Base-by-base conservation (phyloP, 2,329 filamentous ascomycete genomes). In the Mollisiaceae sp. region DNA sequence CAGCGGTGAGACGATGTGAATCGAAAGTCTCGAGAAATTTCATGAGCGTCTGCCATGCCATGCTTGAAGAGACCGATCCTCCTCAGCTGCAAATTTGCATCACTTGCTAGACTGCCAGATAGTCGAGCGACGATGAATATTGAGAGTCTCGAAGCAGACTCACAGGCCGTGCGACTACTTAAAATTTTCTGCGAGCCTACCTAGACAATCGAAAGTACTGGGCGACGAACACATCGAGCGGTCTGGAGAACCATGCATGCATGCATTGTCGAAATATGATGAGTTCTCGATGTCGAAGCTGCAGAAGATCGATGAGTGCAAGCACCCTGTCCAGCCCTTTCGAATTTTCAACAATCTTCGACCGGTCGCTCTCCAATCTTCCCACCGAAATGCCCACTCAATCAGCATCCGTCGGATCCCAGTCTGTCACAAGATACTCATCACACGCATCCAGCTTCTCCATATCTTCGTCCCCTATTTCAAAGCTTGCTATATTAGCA, bases 341-440 rank as follows among this genome's bases (percentile, higher is more conserved):
- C 15, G 12, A 9, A 18, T 54, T 18, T 27, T 52, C 47, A 27
- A 52, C 20, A 3, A 20, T 27, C 47, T 32, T 27, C 47, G 1
- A 52, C 8, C 45, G 41, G 12, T 18, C n/a, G 14, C n/a, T n/a
- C 41, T 18, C 6, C n/a, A 15, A 18, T 43, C 14, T 4, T 18
- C 6, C n/a, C 41, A 6, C 41, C 6, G 12, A 43, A 43, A 18
- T 12, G 24, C 24, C 15, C 12, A 32, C 39, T 62, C 24, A 79
- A 62, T 74, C 72, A 58, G 72, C 75, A 73, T 81, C 76, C 24
- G 81, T 83, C 67, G 81, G 81, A 73, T 83, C 81, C 87, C 85
- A 85, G 79, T 90, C 89, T 1, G 90, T 93, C 1, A 93, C 89
- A 32, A 93, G 80, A 72, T 87, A 84, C 78, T 94, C 91, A 75